Evolutionary conservation across 257 asterid species (phyloP).

Genomic region (Henckelia pumila): DNA sequence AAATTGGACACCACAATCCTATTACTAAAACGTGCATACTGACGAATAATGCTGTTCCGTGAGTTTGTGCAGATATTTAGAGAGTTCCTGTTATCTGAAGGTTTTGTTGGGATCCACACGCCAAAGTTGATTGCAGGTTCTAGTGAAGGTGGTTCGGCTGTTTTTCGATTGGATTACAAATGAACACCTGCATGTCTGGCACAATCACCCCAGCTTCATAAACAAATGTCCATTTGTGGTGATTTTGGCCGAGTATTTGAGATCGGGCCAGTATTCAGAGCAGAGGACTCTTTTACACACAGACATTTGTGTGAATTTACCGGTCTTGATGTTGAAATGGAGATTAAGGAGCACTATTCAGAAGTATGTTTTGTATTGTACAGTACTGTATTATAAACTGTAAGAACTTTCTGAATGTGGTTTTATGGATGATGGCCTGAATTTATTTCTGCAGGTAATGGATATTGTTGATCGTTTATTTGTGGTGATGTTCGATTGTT

Average conservation of each 20-base stretch:
- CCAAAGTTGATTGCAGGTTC: constrained; percentile 54
- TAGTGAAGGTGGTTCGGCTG: constrained; percentile 62
- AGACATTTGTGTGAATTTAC: constrained; percentile 93
- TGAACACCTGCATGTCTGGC: constrained; percentile 60
- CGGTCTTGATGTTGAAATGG: constrained; percentile 97
- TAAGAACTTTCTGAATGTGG: constrained; percentile 9
- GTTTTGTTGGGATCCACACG: constrained; percentile 68
- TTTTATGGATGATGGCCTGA: constrained; percentile 11
- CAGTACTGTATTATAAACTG: background rate
- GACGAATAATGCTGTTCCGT: background rate
- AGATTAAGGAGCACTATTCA: constrained; percentile 80
- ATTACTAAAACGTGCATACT: background rate
- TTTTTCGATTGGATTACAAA: constrained; percentile 45
- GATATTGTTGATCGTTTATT: constrained; percentile 76
- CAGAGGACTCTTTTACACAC: constrained; percentile 90
- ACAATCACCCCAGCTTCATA: constrained; percentile 80
- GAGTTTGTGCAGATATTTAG: constrained; percentile 55
- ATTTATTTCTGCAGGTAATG: constrained; percentile 69
- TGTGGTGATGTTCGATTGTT: constrained; percentile 70
- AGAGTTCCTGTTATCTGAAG: constrained; percentile 55
- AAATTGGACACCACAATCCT: background rate
- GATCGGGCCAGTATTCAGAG: constrained; percentile 87
- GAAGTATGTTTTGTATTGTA: constrained; percentile 46
- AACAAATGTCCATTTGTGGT: constrained; percentile 76
- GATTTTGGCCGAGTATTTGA: constrained; percentile 84